Conservation (phyloP, 371 early-diverging fungal genomes). For the Zychaea mexicana region DNA sequence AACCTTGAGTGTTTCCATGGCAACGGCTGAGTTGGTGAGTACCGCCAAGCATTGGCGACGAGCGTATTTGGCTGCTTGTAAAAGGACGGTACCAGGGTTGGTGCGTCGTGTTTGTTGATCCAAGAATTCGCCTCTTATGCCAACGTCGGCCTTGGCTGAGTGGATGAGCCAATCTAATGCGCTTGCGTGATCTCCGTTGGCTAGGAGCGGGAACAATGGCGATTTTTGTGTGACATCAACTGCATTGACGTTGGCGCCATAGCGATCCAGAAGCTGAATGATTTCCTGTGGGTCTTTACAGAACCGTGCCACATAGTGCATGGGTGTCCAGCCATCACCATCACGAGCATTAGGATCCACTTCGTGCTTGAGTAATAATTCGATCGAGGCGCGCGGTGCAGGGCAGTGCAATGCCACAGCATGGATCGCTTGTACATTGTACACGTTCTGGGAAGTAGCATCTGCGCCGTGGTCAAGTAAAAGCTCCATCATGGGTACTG, state of each 20-base stretch:
- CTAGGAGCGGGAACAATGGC: conserved; percentile 21
- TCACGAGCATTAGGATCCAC: conserved; percentile 57
- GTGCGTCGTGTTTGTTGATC: conserved; percentile 11
- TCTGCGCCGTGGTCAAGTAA: conserved; percentile 46
- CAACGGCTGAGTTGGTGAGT: conserved; percentile 1
- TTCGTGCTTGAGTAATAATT: conserved; percentile 21
- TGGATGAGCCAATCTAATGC: conserved; percentile 18
- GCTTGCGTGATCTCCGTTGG: conserved; percentile 19
- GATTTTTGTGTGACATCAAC: conserved; percentile 18
- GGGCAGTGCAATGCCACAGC: conserved; percentile 28
- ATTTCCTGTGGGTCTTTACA: conserved; percentile 35
- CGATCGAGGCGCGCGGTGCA: conserved; percentile 35
- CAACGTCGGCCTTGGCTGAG: conserved; percentile 11
- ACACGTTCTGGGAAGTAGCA: conserved; percentile 31
- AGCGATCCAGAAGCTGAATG: conserved; percentile 34
- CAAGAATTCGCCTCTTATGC: conserved; percentile 17
- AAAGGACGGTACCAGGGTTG: conserved; percentile 13
- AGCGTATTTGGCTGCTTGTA: conserved; percentile 25
- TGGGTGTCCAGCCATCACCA: conserved; percentile 70
- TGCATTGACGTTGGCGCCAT: conserved; percentile 49
- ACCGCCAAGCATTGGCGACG: conserved; percentile 16
- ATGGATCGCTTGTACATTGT: conserved; percentile 34
- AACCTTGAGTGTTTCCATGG: conserved; percentile 6
- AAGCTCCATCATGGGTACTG: conserved; percentile 29
- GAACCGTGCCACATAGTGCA: conserved; percentile 65